Percentiles rank a stretch among this genome's conserved stretches.
Conservation (phyloP, 2,329 filamentous ascomycete genomes). For the Aquanectria penicillioides region DNA sequence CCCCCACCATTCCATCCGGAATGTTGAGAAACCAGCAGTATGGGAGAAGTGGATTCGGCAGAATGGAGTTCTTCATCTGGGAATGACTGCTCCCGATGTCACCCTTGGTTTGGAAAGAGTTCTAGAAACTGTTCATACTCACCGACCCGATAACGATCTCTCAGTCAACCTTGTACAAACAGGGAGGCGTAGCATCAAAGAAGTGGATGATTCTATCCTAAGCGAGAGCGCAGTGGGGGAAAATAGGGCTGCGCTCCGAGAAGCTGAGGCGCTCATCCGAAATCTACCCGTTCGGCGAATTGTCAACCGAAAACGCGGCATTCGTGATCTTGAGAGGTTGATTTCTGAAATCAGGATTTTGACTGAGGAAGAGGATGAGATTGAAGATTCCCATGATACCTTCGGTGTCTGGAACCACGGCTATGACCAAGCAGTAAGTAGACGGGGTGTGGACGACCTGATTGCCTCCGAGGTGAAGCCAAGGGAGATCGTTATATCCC, state of each 20-base stretch:
- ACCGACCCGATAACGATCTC: not conserved
- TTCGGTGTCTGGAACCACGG: slow-evolving; percentile 1
- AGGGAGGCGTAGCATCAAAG: too few species aligned
- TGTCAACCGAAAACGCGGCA: not conserved
- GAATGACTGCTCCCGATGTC: not conserved
- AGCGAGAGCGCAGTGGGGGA: not conserved
- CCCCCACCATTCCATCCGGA: not conserved
- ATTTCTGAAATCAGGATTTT: not conserved
- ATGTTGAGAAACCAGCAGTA: not conserved
- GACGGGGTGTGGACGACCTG: not conserved
- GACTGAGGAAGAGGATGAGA: not conserved
- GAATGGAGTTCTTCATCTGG: slow-evolving; percentile 2
- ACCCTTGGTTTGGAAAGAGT: not conserved
- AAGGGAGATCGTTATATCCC: not conserved
- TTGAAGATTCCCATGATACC: not conserved
- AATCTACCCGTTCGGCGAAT: not conserved
- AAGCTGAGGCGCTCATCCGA: not conserved
- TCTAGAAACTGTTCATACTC: not conserved
- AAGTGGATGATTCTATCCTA: too few species aligned
- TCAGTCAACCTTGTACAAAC: not conserved
- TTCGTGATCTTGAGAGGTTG: not conserved
- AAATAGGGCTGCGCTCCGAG: not conserved
- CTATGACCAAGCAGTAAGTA: not conserved
- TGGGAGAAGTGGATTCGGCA: slow-evolving; percentile 9
- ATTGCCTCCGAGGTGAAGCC: not conserved